Evolutionary conservation across 1,284 basidiomycete species (phyloP).

Genomic region (Fistulinella cinereoalba): DNA sequence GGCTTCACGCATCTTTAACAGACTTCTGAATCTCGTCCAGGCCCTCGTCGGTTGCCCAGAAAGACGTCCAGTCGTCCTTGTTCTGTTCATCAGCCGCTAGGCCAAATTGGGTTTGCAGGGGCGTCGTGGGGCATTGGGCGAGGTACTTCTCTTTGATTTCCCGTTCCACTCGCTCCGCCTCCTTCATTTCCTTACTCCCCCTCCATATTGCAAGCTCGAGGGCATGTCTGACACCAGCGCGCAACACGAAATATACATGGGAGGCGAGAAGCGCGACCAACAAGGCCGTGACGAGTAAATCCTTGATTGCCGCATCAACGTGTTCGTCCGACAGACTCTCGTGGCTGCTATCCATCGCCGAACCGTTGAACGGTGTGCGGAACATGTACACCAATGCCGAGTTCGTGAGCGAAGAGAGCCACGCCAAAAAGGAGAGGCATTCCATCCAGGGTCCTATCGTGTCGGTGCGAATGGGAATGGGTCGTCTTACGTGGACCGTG

Average conservation of each 20-base stretch:
- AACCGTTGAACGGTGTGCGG: slow-evolving; percentile 39
- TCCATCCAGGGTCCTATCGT: slow-evolving; percentile 95
- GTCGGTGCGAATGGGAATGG: slow-evolving; percentile 83
- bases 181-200: slow-evolving; percentile 61
- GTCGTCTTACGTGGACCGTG: slow-evolving; percentile 79
- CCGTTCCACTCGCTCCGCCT: slow-evolving; percentile 53
- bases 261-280: slow-evolving; percentile 76
- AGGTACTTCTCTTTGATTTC: slow-evolving; percentile 64
- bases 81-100: slow-evolving; percentile 1
- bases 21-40: slow-evolving; percentile 28
- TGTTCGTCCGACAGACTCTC: slow-evolving; percentile 13
- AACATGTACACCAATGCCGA: slow-evolving; percentile 86
- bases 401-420: slow-evolving; percentile 84
- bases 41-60: slow-evolving; percentile 26
- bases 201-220: slow-evolving; percentile 77
- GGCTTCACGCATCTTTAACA: slow-evolving; percentile 19
- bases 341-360: background rate
- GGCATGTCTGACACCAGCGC: slow-evolving; percentile 61
- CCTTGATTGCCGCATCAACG: slow-evolving; percentile 41
- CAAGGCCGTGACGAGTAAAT: slow-evolving; percentile 63
- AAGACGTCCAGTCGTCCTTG: slow-evolving; percentile 20
- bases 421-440: slow-evolving; percentile 81
- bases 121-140: slow-evolving; percentile 18
- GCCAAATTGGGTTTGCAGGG: background rate
- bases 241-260: slow-evolving; percentile 75